phyloP scores from a whole-genome alignment of 2,329 filamentous ascomycete genomes.

The Neofusicoccum laricinum region DNA sequence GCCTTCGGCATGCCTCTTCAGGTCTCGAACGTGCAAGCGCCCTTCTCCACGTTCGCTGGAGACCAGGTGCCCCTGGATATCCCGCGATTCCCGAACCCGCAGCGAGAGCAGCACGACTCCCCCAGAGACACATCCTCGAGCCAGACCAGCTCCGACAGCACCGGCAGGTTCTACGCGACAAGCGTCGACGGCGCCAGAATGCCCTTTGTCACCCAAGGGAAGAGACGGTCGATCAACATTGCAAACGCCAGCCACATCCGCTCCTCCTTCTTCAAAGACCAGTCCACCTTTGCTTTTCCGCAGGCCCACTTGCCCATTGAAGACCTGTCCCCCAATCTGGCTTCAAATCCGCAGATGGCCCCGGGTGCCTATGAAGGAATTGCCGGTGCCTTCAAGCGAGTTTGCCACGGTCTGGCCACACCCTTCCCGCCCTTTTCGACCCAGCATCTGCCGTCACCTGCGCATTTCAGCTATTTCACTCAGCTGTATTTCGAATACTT shows the following conservation, averaged over 20 bases:
- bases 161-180: neutral
- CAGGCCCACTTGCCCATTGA: neutral
- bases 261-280: neutral
- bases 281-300: neutral
- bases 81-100: neutral
- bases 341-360: neutral
- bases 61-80: neutral
- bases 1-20: neutral
- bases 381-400: neutral
- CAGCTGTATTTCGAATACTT: conserved; percentile 3
- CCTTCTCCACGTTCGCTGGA: neutral
- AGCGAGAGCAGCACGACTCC: neutral
- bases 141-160: neutral
- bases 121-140: neutral
- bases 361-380: neutral
- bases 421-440: neutral
- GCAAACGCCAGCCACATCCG: neutral
- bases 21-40: neutral
- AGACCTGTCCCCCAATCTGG: neutral
- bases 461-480: neutral
- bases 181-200: neutral
- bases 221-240: neutral
- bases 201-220: neutral
- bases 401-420: neutral
- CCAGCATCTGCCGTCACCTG: neutral